phyloP scores from a whole-genome alignment of 148 eudicot species.

The Fagopyrum tataricum region DNA sequence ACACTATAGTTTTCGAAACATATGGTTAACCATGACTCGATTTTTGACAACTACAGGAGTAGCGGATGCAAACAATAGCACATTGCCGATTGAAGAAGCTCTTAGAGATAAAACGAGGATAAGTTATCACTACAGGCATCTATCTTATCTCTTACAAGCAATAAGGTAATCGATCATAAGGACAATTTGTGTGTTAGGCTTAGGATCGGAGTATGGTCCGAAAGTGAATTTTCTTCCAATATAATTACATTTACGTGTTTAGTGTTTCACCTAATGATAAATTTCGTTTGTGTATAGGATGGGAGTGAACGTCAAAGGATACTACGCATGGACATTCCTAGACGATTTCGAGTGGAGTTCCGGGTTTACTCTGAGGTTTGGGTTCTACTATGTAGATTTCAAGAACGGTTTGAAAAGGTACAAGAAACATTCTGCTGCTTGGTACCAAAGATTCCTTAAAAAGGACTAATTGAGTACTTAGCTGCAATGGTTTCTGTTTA shows the following conservation, averaged over 20 bases:
- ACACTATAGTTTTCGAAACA: too few relatives aligned
- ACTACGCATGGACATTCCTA: constrained; percentile 12
- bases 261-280: background rate
- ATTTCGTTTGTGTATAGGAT: background rate
- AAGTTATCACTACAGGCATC: constrained; percentile 3
- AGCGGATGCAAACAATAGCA: background rate
- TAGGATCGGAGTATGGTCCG: too few relatives aligned
- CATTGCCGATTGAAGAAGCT: constrained; percentile 11
- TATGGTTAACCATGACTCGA: too few relatives aligned
- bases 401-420: constrained; percentile 8
- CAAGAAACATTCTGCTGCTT: constrained; percentile 5
- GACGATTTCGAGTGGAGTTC: constrained; percentile 13
- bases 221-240: too few relatives aligned
- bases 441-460: constrained; percentile 11
- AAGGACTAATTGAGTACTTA: too few relatives aligned
- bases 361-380: constrained; percentile 2
- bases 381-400: background rate
- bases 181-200: too few relatives aligned
- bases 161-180: background rate
- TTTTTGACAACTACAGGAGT: background rate
- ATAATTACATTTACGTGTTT: background rate
- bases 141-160: background rate
- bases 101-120: constrained; percentile 3
- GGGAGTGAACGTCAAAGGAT: constrained; percentile 13
- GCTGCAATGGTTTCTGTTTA: too few relatives aligned